These are phyloP conservation scores for Xerophyta viscosa DNA, from an alignment of 106 monocot species.

Conservation along the genomic window DNA sequence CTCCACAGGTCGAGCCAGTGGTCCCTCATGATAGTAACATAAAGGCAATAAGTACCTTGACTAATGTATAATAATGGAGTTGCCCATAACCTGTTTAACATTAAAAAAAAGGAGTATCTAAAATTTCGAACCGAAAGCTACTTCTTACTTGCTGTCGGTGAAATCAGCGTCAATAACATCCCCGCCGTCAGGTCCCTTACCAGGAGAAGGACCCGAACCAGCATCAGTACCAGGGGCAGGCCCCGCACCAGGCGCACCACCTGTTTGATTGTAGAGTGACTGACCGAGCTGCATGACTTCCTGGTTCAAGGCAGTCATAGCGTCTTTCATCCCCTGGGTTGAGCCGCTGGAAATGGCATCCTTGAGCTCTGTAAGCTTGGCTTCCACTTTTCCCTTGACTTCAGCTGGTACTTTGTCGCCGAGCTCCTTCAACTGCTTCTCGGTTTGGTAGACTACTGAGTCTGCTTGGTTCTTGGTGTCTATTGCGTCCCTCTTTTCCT, in stretches of 20 bases:
- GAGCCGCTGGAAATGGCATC: constrained; percentile 20
- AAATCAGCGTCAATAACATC: constrained; percentile 93
- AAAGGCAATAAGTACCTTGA: too few relatives aligned
- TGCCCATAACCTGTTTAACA: background rate
- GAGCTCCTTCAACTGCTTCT: constrained; percentile 44
- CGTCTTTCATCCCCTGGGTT: constrained; percentile 23
- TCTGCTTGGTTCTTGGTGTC: constrained; percentile 39
- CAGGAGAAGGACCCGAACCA: background rate
- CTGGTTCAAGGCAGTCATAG: constrained; percentile 30
- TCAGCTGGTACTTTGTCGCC: constrained; percentile 30
- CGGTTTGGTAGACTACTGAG: constrained; percentile 31
- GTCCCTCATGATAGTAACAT: too few relatives aligned
- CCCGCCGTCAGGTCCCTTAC: constrained; percentile 10
- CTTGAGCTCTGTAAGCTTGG: constrained; percentile 16
- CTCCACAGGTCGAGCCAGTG: too few relatives aligned
- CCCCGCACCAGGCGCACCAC: constrained; percentile 14
- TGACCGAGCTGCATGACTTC: constrained; percentile 42
- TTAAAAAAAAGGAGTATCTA: background rate
- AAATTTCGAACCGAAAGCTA: background rate
- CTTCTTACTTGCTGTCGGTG: constrained; percentile 73
- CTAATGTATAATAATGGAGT: background rate
- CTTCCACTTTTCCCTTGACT: constrained; percentile 33
- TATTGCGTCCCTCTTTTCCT: constrained; percentile 27
- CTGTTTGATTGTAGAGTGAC: constrained; percentile 26
- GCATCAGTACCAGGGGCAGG: constrained; percentile 3